These are phyloP conservation scores for Cornus florida DNA, from an alignment of 148 eudicot species.

Conservation along the genomic window DNA sequence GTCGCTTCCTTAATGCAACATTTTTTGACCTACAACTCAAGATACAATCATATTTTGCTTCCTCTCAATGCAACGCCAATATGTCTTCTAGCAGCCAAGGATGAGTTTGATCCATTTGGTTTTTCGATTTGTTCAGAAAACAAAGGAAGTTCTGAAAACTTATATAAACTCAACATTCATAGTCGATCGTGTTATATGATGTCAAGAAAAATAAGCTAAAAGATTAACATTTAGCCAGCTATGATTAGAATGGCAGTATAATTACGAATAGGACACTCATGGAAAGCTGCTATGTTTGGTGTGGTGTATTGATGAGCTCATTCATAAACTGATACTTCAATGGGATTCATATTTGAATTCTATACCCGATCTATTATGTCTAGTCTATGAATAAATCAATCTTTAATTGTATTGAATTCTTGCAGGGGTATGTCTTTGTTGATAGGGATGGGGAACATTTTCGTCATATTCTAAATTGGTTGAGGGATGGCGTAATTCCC, in stretches of 20 bases:
- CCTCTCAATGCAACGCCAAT: no score
- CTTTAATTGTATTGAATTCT: conserved; percentile 6
- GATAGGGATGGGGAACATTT: conserved; percentile 95
- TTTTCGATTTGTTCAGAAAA: not conserved
- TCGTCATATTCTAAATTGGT: conserved; percentile 90
- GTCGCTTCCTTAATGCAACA: no score
- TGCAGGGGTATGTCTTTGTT: conserved; percentile 83
- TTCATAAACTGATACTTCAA: not conserved
- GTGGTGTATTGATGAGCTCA: not conserved
- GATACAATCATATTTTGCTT: no score
- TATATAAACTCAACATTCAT: not conserved
- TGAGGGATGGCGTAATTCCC: conserved; percentile 90
- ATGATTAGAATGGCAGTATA: not conserved
- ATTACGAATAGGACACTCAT: not conserved
- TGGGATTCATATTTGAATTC: not conserved
- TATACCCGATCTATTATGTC: not conserved
- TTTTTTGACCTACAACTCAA: no score
- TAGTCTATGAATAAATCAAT: not conserved
- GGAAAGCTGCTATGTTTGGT: not conserved
- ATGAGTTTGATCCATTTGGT: no score
- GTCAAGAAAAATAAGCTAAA: not conserved
- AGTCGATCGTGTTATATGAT: not conserved
- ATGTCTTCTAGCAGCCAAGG: no score
- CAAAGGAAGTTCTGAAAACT: not conserved
- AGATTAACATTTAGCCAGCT: not conserved